Evolutionary conservation across 768 basidiomycete species (phyloP).

Genomic region (Roridomyces roridus): DNA sequence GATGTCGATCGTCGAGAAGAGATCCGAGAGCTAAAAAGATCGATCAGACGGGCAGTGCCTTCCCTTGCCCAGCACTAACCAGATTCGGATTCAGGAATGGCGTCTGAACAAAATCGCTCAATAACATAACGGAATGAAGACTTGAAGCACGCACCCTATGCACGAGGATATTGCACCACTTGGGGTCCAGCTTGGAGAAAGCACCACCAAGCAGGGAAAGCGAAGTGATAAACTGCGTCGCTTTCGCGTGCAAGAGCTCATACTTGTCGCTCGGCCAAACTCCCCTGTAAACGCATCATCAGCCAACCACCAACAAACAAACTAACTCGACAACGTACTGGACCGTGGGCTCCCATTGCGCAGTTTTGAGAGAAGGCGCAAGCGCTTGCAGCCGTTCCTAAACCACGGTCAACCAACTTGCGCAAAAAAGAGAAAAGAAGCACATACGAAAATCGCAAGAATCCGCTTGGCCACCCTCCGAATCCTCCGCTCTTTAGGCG

Average conservation of each 20-base stretch:
- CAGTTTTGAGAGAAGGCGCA: slow-evolving; percentile 43
- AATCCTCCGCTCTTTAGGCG: slow-evolving; percentile 46
- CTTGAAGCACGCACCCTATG: slow-evolving; percentile 35
- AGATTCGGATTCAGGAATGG: slow-evolving; percentile 54
- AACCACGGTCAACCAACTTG: not conserved
- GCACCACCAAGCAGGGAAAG: slow-evolving; percentile 45
- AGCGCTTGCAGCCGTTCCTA: slow-evolving; percentile 46
- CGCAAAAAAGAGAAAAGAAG: not conserved
- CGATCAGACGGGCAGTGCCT: not conserved
- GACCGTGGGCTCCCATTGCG: slow-evolving; percentile 48
- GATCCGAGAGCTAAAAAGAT: slow-evolving; percentile 43
- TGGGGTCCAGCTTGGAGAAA: slow-evolving; percentile 46
- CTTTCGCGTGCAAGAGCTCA: slow-evolving; percentile 34
- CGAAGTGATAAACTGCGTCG: slow-evolving; percentile 40
- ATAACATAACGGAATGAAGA: not conserved
- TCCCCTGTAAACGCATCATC: slow-evolving; percentile 39
- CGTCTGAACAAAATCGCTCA: slow-evolving; percentile 32
- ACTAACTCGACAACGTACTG: slow-evolving; percentile 35
- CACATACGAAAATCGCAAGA: slow-evolving; percentile 42
- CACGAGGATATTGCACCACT: slow-evolving; percentile 51
- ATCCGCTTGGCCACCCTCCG: slow-evolving; percentile 41
- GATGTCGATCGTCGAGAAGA: slow-evolving; percentile 48
- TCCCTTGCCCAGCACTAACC: slow-evolving; percentile 29
- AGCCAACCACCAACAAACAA: not conserved
- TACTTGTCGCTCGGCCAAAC: slow-evolving; percentile 50